Conservation (phyloP, 352 stramenopile genomes). For the Pythium phragmitis region DNA sequence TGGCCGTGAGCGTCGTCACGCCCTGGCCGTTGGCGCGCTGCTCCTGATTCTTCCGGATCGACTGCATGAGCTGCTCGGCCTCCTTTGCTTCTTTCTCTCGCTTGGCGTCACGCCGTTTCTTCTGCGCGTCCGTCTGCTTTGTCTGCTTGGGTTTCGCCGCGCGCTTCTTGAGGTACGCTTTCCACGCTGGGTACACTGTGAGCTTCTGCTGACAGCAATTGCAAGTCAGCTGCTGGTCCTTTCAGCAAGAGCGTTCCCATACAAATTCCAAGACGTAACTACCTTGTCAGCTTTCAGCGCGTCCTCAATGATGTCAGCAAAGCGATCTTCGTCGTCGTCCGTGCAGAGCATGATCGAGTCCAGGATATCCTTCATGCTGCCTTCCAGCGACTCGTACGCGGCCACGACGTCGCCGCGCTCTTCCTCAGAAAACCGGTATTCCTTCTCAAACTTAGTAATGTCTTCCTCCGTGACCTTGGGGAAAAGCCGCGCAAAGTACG, state of each 20-base stretch:
- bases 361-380: slow-evolving; percentile 77
- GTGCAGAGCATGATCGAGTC: slow-evolving; percentile 88
- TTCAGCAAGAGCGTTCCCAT: not conserved
- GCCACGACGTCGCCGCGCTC: slow-evolving; percentile 76
- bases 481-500: slow-evolving; percentile 89
- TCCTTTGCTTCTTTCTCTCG: slow-evolving; percentile 57
- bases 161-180: slow-evolving; percentile 42
- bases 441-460: slow-evolving; percentile 72
- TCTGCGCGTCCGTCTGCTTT: slow-evolving; percentile 28
- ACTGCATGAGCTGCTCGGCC: slow-evolving; percentile 57
- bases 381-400: slow-evolving; percentile 77
- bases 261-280: not conserved
- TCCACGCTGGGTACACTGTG: slow-evolving; percentile 43
- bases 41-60: slow-evolving; percentile 59
- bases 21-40: slow-evolving; percentile 34
- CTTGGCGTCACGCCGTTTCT: slow-evolving; percentile 52
- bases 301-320: slow-evolving; percentile 61
- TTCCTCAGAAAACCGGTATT: slow-evolving; percentile 86
- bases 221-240: not conserved
- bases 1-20: slow-evolving; percentile 32
- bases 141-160: slow-evolving; percentile 41
- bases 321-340: slow-evolving; percentile 74
- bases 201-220: slow-evolving; percentile 21
- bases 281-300: slow-evolving; percentile 56
- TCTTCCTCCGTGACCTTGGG: slow-evolving; percentile 82